Evolutionary conservation across 352 stramenopile genomes (phyloP), one percentile per base, ranked within the genome.

Genomic region (Pythium monospermum): DNA sequence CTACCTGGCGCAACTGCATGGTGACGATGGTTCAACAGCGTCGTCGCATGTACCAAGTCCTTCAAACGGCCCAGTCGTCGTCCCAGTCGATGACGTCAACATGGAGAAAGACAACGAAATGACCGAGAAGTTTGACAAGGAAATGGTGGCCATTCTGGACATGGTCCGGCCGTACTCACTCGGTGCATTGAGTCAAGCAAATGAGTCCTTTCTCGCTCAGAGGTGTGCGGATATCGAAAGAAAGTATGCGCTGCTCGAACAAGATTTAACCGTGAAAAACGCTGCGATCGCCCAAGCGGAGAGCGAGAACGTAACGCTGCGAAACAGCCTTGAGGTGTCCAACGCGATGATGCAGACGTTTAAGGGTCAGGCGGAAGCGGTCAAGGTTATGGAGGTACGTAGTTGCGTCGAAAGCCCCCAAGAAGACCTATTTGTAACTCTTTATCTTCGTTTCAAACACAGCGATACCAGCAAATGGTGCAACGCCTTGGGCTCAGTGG

Each of bases 201-300:
- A 15, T 12, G 54, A 61, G 19, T 30, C 18, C 2, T 32, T 52
- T n/a, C 12, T 48, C 16, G 33, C 54, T 25, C 6, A 23, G 11
- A 61, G 26, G 10, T 56, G 53, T 30, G 23, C 41, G 7, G 30
- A 56, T 4, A 35, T 56, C 23, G 39, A 61, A 45, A 23, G 35
- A 5, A 38, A 38, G 35, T 18, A 13, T 13, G 30, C 7, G 8
- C 30, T 13, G 30, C 30, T 35, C 30, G 30, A 35, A 35, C 30
- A 35, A 35, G 30, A 56, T 56, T 52, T 28, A 69, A 69, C 26
- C 68, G 76, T 26, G 68, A 68, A 19, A 76, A 71, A 38, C 37
- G 30, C 30, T 35, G 8, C 30, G 30, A 35, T 13, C 30, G 7
- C 13, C 7, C 30, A 13, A 35, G 13, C 13, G 30, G 30, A 35